Base-by-base conservation (phyloP, 2,329 filamentous ascomycete species). In the Elsinoe fawcettii region DNA sequence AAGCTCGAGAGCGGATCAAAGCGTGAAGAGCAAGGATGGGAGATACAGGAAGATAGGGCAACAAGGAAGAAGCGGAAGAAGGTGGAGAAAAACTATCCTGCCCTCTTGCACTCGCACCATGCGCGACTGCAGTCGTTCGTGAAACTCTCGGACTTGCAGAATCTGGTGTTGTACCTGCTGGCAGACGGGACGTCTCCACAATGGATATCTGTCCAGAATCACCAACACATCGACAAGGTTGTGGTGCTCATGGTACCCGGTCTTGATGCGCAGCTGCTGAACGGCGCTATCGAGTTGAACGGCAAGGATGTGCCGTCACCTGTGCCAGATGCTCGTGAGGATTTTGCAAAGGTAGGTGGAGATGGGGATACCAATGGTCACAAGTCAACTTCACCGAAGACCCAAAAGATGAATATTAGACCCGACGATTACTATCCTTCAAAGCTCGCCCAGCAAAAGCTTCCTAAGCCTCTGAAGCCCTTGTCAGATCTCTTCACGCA, bases 211-310 rank as follows among this genome's bases (percentile, higher is more conserved):
- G 73, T 85, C 58, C 77, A 75, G 60, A 78, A 84, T 66, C 79
- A 79, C 44, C 71, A 70, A 16, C 73, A 75, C 59, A 76, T 85
- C 39, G 73, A 74, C 58, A 95, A 93, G 73, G 86, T 95, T 27
- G 91, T 97, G 27, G 82, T 88, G 39, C 75, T 99, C 63, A 92
- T 96, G 87, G 84, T 96, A 9, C 93, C 93, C 9, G 93, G 93
- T 0, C 74, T 99, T 22, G 92, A 97, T 68, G 82, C 89, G 66
- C 87, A 84, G 61, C 93, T 97, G 87, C 95, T 97, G 73, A 82
- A 87, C 69, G 78, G 81, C 34, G 74, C 71, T 2, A 72, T 81
- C 32, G 23, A 61, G 74, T 23, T 60, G 69, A 51, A 56, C 16
- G 25, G 18, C 25, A 39, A 56, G 20, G 32, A 49, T 2, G 34